phyloP scores from a whole-genome alignment of 805 yeast species.

The Ogataea saltuana region DNA sequence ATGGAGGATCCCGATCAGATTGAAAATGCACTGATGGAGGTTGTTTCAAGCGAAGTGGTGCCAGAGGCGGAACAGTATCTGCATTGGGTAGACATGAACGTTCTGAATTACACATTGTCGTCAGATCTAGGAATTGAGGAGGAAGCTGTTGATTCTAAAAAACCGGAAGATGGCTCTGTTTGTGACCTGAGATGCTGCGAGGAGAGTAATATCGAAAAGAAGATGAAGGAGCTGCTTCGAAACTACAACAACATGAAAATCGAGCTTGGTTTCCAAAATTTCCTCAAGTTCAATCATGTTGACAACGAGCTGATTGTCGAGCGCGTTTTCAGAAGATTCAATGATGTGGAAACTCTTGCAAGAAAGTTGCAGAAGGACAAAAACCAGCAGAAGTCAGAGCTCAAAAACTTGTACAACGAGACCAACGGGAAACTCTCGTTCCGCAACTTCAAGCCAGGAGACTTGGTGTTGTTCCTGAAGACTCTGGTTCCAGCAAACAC shows the following conservation, averaged over 20 bases:
- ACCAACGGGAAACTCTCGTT: slow-evolving; percentile 60
- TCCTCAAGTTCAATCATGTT: slow-evolving; percentile 26
- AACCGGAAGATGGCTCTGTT: slow-evolving; percentile 13
- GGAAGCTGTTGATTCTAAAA: slow-evolving; percentile 11
- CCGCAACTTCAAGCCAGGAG: slow-evolving; percentile 66
- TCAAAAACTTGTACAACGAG: slow-evolving; percentile 39
- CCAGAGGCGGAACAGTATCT: slow-evolving; percentile 40
- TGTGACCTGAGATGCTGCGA: slow-evolving; percentile 19
- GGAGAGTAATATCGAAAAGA: slow-evolving; percentile 28
- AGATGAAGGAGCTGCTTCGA: slow-evolving; percentile 17
- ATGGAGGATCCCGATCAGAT: slow-evolving; percentile 27
- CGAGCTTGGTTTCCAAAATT: slow-evolving; percentile 40
- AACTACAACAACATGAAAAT: slow-evolving; percentile 21
- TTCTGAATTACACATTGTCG: slow-evolving; percentile 28
- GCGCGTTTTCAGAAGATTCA: slow-evolving; percentile 68
- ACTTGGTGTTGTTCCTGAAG: slow-evolving; percentile 82
- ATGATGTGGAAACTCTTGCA: slow-evolving; percentile 88
- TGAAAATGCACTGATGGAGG: slow-evolving; percentile 40
- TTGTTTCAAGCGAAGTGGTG: slow-evolving; percentile 39
- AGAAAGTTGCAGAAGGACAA: slow-evolving; percentile 78
- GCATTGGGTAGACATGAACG: slow-evolving; percentile 49
- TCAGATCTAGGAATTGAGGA: slow-evolving; percentile 30
- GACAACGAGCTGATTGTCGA: slow-evolving; percentile 31
- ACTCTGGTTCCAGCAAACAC: slow-evolving; percentile 41
- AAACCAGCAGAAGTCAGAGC: slow-evolving; percentile 49